Percentiles rank a stretch among this genome's conserved stretches.
Evolutionary conservation across 2,329 filamentous ascomycete genomes (phyloP).

Genomic region (Emydomyces testavorans): DNA sequence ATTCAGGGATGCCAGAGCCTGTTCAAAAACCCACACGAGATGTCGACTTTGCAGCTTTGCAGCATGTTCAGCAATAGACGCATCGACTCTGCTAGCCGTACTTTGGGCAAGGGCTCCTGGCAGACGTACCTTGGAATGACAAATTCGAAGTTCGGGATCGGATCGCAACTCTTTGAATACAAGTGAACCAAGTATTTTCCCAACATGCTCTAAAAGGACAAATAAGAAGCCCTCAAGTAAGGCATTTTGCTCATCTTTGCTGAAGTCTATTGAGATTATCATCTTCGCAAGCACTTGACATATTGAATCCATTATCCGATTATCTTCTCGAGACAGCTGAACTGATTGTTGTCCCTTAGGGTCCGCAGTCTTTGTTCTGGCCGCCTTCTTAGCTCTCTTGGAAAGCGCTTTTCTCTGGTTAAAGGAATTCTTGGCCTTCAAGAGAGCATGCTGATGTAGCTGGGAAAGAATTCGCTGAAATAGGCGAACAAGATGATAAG

Average conservation of each 20-base stretch:
- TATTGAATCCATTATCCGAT: conserved; percentile 19
- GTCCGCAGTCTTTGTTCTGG: conserved; percentile 13
- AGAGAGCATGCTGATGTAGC: conserved; percentile 22
- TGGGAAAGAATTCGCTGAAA: conserved; percentile 24
- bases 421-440: conserved; percentile 9
- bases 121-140: conserved; percentile 21
- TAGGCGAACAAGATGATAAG: conserved; percentile 27
- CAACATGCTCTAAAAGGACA: conserved; percentile 30
- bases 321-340: conserved; percentile 5
- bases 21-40: conserved; percentile 29
- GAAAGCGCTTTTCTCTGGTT: conserved; percentile 4
- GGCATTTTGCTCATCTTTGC: conserved; percentile 21
- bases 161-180: conserved; percentile 29
- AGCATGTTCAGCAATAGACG: conserved; percentile 19
- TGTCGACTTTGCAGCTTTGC: conserved; percentile 28
- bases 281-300: conserved; percentile 24
- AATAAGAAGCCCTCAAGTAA: conserved; percentile 36
- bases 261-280: conserved; percentile 23
- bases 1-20: conserved; percentile 21
- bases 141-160: conserved; percentile 20
- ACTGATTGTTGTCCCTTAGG: neutral
- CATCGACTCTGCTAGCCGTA: conserved; percentile 15
- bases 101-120: conserved; percentile 25
- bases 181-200: conserved; percentile 31
- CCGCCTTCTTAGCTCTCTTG: conserved; percentile 15